phyloP scores from a whole-genome alignment of 176 grass and related monocot genomes.

The Bromus sterilis region DNA sequence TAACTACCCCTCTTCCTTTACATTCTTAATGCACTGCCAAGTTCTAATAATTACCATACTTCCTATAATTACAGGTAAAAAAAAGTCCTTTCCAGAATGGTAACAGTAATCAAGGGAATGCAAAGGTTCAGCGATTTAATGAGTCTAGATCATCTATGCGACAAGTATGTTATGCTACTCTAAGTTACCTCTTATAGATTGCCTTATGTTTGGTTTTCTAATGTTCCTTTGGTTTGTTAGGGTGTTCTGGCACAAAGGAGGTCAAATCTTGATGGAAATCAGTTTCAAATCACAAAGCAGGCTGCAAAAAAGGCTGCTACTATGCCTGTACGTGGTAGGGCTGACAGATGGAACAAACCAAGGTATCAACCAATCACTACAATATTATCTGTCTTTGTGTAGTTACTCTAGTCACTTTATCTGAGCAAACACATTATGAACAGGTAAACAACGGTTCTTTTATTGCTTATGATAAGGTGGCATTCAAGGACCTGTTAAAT shows the following conservation, averaged over 20 bases:
- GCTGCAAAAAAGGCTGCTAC: constrained; percentile 66
- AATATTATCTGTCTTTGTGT: neutral
- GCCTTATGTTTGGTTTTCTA: constrained; percentile 1
- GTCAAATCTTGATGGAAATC: constrained; percentile 80
- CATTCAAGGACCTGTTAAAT: constrained; percentile 40
- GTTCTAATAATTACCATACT: neutral
- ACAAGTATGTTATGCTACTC: constrained; percentile 47
- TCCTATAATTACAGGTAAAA: constrained; percentile 53
- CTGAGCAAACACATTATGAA: constrained; percentile 11
- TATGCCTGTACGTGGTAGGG: constrained; percentile 45
- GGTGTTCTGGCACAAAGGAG: constrained; percentile 74
- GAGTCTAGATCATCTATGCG: constrained; percentile 81
- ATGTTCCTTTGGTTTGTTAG: constrained; percentile 39
- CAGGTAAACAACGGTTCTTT: constrained; percentile 74
- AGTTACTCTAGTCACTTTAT: constrained; percentile 4
- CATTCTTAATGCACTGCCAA: neutral
- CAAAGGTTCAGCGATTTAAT: constrained; percentile 50
- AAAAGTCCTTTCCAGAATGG: constrained; percentile 54
- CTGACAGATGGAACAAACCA: constrained; percentile 56
- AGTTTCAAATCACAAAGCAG: constrained; percentile 66
- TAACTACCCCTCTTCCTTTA: neutral
- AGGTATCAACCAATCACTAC: constrained; percentile 40
- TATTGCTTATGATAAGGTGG: constrained; percentile 33
- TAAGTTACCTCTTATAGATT: neutral
- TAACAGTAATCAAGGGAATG: constrained; percentile 41